These are phyloP conservation scores for Aspergillus hortae DNA, from an alignment of 2,329 filamentous ascomycete genomes.

Conservation along the genomic window DNA sequence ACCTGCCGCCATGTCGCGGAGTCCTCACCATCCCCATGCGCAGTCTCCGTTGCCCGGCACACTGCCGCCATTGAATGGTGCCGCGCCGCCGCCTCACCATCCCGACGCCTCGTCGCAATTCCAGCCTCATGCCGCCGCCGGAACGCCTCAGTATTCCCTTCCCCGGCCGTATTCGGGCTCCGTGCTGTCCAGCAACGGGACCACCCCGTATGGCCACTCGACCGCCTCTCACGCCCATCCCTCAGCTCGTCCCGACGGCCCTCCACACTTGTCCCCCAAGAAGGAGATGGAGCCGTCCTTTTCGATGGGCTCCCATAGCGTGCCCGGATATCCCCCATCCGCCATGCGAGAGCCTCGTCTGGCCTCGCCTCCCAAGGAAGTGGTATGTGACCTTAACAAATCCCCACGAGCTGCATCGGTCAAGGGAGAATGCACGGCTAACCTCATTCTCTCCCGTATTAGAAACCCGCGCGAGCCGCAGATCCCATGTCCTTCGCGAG, in stretches of 20 bases:
- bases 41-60: constrained; percentile 38
- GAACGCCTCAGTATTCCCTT: constrained; percentile 29
- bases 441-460: constrained; percentile 11
- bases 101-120: constrained; percentile 35
- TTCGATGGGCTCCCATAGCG: constrained; percentile 26
- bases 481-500: constrained; percentile 96
- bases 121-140: constrained; percentile 29
- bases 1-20: constrained; percentile 32
- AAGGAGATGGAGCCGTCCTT: constrained; percentile 36
- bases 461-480: constrained; percentile 70
- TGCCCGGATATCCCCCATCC: constrained; percentile 28
- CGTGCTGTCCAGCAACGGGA: constrained; percentile 32
- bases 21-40: constrained; percentile 40
- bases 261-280: constrained; percentile 41
- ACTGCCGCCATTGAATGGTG: constrained; percentile 40
- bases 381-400: constrained; percentile 26
- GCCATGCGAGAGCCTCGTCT: constrained; percentile 29
- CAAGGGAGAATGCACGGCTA: neutral
- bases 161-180: constrained; percentile 35
- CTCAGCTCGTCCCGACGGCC: constrained; percentile 31
- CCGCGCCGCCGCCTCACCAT: constrained; percentile 27
- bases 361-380: constrained; percentile 37
- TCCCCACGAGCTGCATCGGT: neutral
- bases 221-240: constrained; percentile 43
- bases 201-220: constrained; percentile 35